phyloP scores from a whole-genome alignment of 805 yeast genomes.

The Cyberlindnera xishuangbannaensis region DNA sequence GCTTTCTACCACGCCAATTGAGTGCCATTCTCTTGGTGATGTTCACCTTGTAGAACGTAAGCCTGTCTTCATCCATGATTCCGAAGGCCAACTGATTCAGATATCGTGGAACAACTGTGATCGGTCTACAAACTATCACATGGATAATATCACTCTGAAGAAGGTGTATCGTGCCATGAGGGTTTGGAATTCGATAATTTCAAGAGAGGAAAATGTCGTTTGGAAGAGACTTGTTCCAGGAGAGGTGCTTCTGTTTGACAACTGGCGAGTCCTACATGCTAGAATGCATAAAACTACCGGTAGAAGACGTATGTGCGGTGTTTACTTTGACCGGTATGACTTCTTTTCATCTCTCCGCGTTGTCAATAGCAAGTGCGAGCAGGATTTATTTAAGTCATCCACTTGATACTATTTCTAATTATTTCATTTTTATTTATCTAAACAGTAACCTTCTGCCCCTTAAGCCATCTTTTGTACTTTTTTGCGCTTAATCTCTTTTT shows the following conservation, averaged over 20 bases:
- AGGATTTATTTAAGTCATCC: slow-evolving; percentile 29
- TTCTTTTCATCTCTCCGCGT: slow-evolving; percentile 43
- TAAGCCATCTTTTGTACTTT: slow-evolving; percentile 30
- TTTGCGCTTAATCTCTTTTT: slow-evolving; percentile 34
- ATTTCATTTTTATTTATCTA: not conserved
- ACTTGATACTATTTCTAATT: slow-evolving; percentile 4
- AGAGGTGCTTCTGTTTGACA: slow-evolving; percentile 60
- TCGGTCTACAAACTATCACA: slow-evolving; percentile 47
- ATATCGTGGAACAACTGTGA: slow-evolving; percentile 71
- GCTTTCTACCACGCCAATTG: slow-evolving; percentile 43
- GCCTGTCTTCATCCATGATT: slow-evolving; percentile 50
- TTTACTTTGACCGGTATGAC: slow-evolving; percentile 64
- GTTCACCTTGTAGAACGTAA: slow-evolving; percentile 59
- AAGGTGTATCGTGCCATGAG: slow-evolving; percentile 50
- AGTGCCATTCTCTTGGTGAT: slow-evolving; percentile 77
- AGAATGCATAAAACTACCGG: slow-evolving; percentile 59
- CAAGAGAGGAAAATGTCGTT: slow-evolving; percentile 43
- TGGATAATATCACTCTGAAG: slow-evolving; percentile 38
- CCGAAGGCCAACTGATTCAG: slow-evolving; percentile 50
- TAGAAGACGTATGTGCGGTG: slow-evolving; percentile 66
- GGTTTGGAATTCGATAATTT: slow-evolving; percentile 49
- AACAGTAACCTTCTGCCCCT: slow-evolving; percentile 11
- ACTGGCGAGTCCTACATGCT: slow-evolving; percentile 69
- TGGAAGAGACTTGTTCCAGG: slow-evolving; percentile 58
- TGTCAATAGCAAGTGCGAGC: slow-evolving; percentile 42